phyloP scores from a whole-genome alignment of 495 filamentous ascomycete species.

The Talaromyces wortmannii region DNA sequence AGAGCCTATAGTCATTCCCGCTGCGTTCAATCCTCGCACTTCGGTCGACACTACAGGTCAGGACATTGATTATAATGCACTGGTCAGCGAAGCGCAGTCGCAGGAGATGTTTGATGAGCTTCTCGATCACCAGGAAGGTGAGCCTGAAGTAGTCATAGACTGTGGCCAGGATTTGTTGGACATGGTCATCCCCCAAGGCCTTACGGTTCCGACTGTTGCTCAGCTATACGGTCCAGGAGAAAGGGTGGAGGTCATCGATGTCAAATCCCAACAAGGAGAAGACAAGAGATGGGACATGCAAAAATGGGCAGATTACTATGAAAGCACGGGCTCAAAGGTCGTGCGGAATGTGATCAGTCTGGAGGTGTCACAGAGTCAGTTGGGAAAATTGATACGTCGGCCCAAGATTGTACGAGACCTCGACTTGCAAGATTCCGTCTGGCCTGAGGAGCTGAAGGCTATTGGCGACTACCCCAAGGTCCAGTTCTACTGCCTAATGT shows the following conservation, averaged over 20 bases:
- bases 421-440: slow-evolving; percentile 66
- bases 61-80: slow-evolving; percentile 18
- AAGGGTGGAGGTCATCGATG: slow-evolving; percentile 67
- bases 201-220: slow-evolving; percentile 60
- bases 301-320: slow-evolving; percentile 72
- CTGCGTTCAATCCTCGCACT: slow-evolving; percentile 54
- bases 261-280: slow-evolving; percentile 67
- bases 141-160: slow-evolving; percentile 44
- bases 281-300: slow-evolving; percentile 65
- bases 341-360: slow-evolving; percentile 74
- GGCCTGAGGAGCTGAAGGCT: slow-evolving; percentile 55
- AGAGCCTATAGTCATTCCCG: slow-evolving; percentile 66
- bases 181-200: slow-evolving; percentile 65
- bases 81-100: slow-evolving; percentile 28
- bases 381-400: slow-evolving; percentile 59
- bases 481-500: slow-evolving; percentile 72
- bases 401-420: slow-evolving; percentile 66
- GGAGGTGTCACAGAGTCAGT: slow-evolving; percentile 61
- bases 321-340: slow-evolving; percentile 53
- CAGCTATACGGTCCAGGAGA: slow-evolving; percentile 62
- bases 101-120: slow-evolving; percentile 44
- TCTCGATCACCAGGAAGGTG: slow-evolving; percentile 27
- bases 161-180: slow-evolving; percentile 61
- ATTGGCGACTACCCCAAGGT: slow-evolving; percentile 56
- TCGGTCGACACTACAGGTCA: slow-evolving; percentile 13